Evolutionary conservation across 1,284 basidiomycete genomes (phyloP), one percentile per base, ranked within the genome.

Genomic region (Ceratobasidium sp.): DNA sequence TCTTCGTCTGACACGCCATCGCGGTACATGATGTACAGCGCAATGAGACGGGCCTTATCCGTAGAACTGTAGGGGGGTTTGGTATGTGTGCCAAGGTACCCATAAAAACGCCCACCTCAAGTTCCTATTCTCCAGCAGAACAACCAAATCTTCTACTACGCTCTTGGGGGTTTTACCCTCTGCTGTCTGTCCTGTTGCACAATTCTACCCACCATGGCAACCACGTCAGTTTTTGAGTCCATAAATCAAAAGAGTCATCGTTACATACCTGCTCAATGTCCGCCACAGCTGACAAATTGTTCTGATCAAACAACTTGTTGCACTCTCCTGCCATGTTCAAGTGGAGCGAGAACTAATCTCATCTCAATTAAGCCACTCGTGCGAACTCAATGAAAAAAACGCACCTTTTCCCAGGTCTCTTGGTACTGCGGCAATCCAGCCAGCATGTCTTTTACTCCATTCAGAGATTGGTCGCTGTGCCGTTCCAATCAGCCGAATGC

Each of bases 371-470:
- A 29, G 34, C 47, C 27, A 60, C 20, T 34, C 29, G 15, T 53
- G 42, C 15, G 4, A 22, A 13, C 49, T 15, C n/a, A 57, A 45
- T 17, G 4, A 15, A 27, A 62, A n/a, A 12, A 1, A 64, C 79
- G n/a, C 53, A 89, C 93, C 85, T 95, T 94, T 77, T 99, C 96
- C 73, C 96, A 88, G 74, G 94, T 93, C 73, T 96, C 93, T 79
- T 97, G 93, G 77, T 94, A 97, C 78, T 98, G 94, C 2, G 96
- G 96, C 70, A 99, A 78, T 75, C 84, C 93, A 22, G 97, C 97
- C 49, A 99, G 84, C 96, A 99, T 98, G 76, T 99, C 96, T 78
- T 98, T 97, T 92, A 99, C 96, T 79, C 98, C 96, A 77, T 95
- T 96, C 69, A 99, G 80, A 75, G 65, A 56, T 34, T 55, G 38